Percentiles rank a stretch among this genome's conserved stretches.
These are phyloP conservation scores for Phytophthora sp. DNA, from an alignment of 352 stramenopile species.

Conservation along the genomic window DNA sequence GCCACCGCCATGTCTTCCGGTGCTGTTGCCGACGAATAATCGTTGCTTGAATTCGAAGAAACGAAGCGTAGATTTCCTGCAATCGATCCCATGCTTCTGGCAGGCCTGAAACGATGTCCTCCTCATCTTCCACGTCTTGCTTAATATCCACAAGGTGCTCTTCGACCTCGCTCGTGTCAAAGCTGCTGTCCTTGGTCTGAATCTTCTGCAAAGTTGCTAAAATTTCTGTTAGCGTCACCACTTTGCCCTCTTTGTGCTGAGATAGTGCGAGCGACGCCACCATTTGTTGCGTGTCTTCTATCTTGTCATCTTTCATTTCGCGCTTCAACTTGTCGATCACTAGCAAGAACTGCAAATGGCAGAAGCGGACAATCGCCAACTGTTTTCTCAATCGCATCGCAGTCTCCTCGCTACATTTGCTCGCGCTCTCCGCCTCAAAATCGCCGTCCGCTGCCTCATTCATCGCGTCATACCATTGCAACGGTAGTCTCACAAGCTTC, in stretches of 20 bases:
- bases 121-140: slow-evolving; percentile 31
- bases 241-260: slow-evolving; percentile 19
- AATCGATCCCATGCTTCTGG: slow-evolving; percentile 37
- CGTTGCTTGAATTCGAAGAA: slow-evolving; percentile 46
- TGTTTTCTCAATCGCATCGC: slow-evolving; percentile 26
- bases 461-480: slow-evolving; percentile 31
- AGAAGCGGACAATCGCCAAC: slow-evolving; percentile 42
- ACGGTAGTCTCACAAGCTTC: slow-evolving; percentile 33
- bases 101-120: slow-evolving; percentile 24
- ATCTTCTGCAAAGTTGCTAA: slow-evolving; percentile 42
- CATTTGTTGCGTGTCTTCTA: slow-evolving; percentile 40
- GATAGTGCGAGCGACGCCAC: slow-evolving; percentile 37
- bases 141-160: slow-evolving; percentile 37
- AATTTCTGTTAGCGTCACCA: slow-evolving; percentile 46
- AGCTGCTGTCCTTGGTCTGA: slow-evolving; percentile 40
- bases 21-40: slow-evolving; percentile 36
- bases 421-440: not conserved
- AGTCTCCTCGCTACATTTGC: slow-evolving; percentile 2
- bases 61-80: slow-evolving; percentile 50
- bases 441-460: slow-evolving; percentile 7
- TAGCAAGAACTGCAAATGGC: slow-evolving; percentile 50
- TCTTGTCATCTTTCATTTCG: slow-evolving; percentile 39
- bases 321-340: slow-evolving; percentile 55
- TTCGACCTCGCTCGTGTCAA: slow-evolving; percentile 35
- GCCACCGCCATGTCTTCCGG: slow-evolving; percentile 28